Percentiles rank a stretch among this genome's conserved stretches.
phyloP scores from a whole-genome alignment of 441 rosid genomes.

The Populus trichocarpa region DNA sequence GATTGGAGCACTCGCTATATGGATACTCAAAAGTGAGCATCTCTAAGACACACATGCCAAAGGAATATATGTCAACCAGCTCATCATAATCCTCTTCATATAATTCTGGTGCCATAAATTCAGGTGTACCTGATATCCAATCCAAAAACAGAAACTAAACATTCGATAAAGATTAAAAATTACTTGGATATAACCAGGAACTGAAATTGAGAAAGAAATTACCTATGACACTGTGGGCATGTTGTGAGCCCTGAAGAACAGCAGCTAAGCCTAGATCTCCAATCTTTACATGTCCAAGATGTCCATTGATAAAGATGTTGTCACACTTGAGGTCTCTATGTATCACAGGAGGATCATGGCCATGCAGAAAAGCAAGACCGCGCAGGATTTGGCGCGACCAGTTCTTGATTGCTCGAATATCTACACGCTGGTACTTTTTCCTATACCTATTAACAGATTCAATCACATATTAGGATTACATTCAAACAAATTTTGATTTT shows the following conservation, averaged over 20 bases:
- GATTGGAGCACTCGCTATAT: slow-evolving; percentile 70
- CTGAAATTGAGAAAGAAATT: slow-evolving; percentile 3
- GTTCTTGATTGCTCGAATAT: slow-evolving; percentile 68
- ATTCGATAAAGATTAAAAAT: neutral
- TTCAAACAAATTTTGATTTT: neutral
- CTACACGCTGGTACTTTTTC: slow-evolving; percentile 58
- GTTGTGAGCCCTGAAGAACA: slow-evolving; percentile 64
- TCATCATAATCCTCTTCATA: slow-evolving; percentile 61
- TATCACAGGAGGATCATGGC: slow-evolving; percentile 69
- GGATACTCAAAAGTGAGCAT: slow-evolving; percentile 81
- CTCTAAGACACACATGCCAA: slow-evolving; percentile 82
- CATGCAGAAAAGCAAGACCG: slow-evolving; percentile 61
- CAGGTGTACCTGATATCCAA: slow-evolving; percentile 21
- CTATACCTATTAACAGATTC: slow-evolving; percentile 40
- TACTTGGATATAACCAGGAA: neutral
- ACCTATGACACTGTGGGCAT: slow-evolving; percentile 93
- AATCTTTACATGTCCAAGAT: slow-evolving; percentile 76
- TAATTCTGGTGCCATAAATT: too few species aligned
- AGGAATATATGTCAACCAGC: slow-evolving; percentile 73
- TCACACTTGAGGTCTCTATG: slow-evolving; percentile 82
- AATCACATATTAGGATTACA: neutral
- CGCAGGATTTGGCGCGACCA: slow-evolving; percentile 73
- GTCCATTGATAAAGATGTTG: slow-evolving; percentile 74
- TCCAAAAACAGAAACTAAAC: neutral
- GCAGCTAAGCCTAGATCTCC: slow-evolving; percentile 87